phyloP scores from a whole-genome alignment of 1,139 yeast genomes.

The Yamadazyma atmosphaerica region DNA sequence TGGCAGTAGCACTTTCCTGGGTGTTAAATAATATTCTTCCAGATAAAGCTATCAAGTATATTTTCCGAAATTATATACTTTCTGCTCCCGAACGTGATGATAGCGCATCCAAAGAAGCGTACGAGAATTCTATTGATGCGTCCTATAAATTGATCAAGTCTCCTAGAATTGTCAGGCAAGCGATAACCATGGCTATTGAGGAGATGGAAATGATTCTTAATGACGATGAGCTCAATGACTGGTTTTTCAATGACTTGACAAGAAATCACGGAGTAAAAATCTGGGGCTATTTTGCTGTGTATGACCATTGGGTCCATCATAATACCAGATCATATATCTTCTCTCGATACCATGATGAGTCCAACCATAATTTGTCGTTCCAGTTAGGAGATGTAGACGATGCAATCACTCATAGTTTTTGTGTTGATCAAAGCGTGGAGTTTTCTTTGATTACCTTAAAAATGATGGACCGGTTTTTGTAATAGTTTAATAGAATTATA shows the following conservation, averaged over 20 bases:
- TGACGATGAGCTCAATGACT: conserved; percentile 44
- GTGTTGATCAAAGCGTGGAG: conserved; percentile 53
- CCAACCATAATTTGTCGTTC: conserved; percentile 29
- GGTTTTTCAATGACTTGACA: conserved; percentile 45
- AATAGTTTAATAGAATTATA: no score
- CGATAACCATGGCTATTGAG: conserved; percentile 55
- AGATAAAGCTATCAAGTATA: conserved; percentile 17
- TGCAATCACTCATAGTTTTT: conserved; percentile 55
- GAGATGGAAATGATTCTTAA: conserved; percentile 52
- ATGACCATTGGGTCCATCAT: conserved; percentile 64
- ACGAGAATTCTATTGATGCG: conserved; percentile 43
- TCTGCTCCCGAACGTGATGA: conserved; percentile 21
- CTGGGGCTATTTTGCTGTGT: conserved; percentile 58
- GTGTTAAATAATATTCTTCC: conserved; percentile 24
- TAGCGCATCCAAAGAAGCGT: conserved; percentile 22
- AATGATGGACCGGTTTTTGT: background rate
- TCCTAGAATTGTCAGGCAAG: conserved; percentile 47
- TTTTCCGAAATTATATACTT: conserved; percentile 24
- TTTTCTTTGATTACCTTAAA: conserved; percentile 45
- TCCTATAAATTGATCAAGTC: conserved; percentile 43
- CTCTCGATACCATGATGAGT: conserved; percentile 30
- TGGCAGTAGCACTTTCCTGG: conserved; percentile 22
- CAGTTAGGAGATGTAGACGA: conserved; percentile 25
- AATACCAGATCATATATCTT: conserved; percentile 44
- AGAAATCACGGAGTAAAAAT: conserved; percentile 20